Conservation (phyloP, 805 yeast species). For the Saitoella complicata region DNA sequence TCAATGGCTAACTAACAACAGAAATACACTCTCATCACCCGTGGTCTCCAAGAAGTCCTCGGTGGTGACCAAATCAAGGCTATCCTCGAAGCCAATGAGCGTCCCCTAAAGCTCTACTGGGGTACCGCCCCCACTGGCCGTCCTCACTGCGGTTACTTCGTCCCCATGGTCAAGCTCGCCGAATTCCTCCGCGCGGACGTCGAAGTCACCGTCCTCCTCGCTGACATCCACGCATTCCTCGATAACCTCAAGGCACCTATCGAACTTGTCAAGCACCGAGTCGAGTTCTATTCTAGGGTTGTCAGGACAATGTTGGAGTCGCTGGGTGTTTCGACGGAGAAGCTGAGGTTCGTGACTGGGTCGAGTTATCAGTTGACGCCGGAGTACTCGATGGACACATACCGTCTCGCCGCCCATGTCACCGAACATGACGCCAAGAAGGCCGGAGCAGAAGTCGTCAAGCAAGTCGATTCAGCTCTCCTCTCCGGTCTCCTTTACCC, state of each 20-base stretch:
- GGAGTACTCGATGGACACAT: conserved; percentile 76
- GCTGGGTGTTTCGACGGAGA: conserved; percentile 83
- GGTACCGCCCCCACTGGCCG: conserved; percentile 99
- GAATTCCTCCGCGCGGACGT: conserved; percentile 92
- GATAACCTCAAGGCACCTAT: conserved; percentile 98
- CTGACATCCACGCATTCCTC: conserved; percentile 90
- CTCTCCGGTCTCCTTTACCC: conserved; percentile 92
- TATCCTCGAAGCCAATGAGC: conserved; percentile 61
- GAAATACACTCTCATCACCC: conserved; percentile 52
- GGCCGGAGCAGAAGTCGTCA: conserved; percentile 99
- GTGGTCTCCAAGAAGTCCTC: conserved; percentile 79
- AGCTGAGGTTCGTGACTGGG: conserved; percentile 69
- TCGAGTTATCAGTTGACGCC: conserved; percentile 71
- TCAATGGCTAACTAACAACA: too few species aligned
- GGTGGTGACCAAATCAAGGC: conserved; percentile 77
- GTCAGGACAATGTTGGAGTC: conserved; percentile 75
- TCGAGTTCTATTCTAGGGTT: conserved; percentile 68
- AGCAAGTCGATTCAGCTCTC: conserved; percentile 88
- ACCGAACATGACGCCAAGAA: conserved; percentile 93
- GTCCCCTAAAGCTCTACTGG: conserved; percentile 85
- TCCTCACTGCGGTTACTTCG: conserved; percentile 98
- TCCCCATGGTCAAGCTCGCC: conserved; percentile 92
- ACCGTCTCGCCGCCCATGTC: conserved; percentile 66
- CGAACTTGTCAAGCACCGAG: conserved; percentile 78
- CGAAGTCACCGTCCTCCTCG: conserved; percentile 65